Base-by-base conservation (phyloP, 140 eudicot genomes). In the Ambrosia hybrid region DNA sequence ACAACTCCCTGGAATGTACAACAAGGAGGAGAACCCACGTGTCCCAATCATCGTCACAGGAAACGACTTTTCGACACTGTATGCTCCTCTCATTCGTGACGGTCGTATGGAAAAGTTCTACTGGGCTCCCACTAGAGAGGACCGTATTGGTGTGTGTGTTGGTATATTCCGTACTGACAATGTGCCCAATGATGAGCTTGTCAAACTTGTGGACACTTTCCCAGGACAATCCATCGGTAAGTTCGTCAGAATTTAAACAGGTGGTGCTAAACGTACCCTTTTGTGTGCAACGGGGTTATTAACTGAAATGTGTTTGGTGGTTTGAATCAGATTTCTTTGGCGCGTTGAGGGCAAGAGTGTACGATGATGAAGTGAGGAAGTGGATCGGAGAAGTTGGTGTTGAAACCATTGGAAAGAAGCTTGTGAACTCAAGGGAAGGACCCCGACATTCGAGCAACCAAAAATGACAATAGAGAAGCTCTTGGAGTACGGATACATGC, bases 1-100 rank as follows among this genome's bases (percentile, higher is more conserved):
- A 2, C 98, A 93, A 62, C 97, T 93, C 73, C 98, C 98, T 13
- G 97, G 98, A 3, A 90, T 93, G 97, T 93, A 93, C 90, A 93
- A 93, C 98, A 93, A 93, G 91, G 81, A 90, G 82, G 98, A 89
- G 57, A 93, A 90, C 76, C 76, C 89, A 1, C 93, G 98, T 51
- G 98, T 93, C 14, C 97, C 98, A 1, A 84, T 93, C 78, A 78
- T 93, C 13, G 94, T 85, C 84, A 93, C 98, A 5, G 98, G 98
- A 56, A 93, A 93, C 84, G 98, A 93, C 30, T 93, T 93, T 83
- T 93, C 98, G 0, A 93, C 98, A 2, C 63, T 93, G 70, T 93
- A 93, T 12, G 98, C 98, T 33, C 26, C 26, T 21, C 26, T 21
- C 26, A 21, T 21, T 21, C 26, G 26, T 21, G 26, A 21, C 26